phyloP scores from a whole-genome alignment of 768 basidiomycete species.

The Naematelia encephala region DNA sequence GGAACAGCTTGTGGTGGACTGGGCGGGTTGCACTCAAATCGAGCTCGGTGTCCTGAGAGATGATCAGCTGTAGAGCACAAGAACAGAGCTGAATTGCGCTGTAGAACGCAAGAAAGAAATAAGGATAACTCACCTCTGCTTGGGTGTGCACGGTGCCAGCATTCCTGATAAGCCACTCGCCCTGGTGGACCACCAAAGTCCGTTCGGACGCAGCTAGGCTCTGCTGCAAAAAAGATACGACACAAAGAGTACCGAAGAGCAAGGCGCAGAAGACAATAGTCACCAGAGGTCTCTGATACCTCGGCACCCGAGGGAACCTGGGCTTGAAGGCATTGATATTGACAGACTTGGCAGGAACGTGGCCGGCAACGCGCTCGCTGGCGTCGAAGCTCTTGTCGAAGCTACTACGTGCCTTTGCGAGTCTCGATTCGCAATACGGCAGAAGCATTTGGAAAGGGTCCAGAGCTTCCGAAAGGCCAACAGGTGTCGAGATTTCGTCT shows the following conservation, averaged over 20 bases:
- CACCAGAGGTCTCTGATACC: constrained; percentile 24
- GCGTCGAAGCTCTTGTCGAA: constrained; percentile 20
- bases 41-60: not conserved
- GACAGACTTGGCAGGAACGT: constrained; percentile 23
- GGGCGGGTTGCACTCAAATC: constrained; percentile 16
- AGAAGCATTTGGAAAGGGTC: constrained; percentile 22
- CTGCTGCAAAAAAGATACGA: constrained; percentile 26
- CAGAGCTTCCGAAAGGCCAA: constrained; percentile 5
- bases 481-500: constrained; percentile 1
- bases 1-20: constrained; percentile 11
- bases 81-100: no score
- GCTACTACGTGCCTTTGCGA: constrained; percentile 20
- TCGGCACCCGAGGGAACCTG: constrained; percentile 13
- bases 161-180: not conserved
- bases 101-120: no score
- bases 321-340: constrained; percentile 17
- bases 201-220: constrained; percentile 4
- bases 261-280: constrained; percentile 20
- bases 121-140: constrained; percentile 11
- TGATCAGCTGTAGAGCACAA: not conserved
- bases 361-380: constrained; percentile 23
- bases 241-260: constrained; percentile 24
- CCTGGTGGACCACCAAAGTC: not conserved
- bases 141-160: constrained; percentile 11
- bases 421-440: constrained; percentile 8